Evolutionary conservation across 2,329 filamentous ascomycete species (phyloP).

Genomic region (Rasamsonia emersonii): DNA sequence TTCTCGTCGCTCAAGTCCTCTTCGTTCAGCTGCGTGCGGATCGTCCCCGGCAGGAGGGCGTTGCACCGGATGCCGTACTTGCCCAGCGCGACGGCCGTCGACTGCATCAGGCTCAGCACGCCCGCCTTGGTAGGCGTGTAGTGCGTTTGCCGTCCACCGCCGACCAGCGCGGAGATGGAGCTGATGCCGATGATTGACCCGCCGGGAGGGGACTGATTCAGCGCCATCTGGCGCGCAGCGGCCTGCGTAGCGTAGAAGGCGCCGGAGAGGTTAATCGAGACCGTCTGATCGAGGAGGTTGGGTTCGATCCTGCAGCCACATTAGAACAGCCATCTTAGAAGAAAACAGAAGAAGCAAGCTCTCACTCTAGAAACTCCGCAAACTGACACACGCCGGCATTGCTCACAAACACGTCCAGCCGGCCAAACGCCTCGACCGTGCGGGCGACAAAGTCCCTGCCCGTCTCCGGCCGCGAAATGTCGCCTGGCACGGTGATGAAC

Average conservation of each 20-base stretch:
- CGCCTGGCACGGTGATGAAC: constrained; percentile 63
- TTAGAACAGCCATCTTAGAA: constrained; percentile 1
- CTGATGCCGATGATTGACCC: constrained; percentile 60
- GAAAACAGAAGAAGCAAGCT: constrained; percentile 6
- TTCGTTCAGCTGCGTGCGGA: constrained; percentile 77
- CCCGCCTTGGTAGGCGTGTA: constrained; percentile 88
- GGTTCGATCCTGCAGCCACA: constrained; percentile 48
- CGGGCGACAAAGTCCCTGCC: constrained; percentile 58
- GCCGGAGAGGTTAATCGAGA: constrained; percentile 74
- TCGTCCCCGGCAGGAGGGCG: constrained; percentile 72
- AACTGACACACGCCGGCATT: constrained; percentile 88
- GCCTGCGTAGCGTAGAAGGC: constrained; percentile 86
- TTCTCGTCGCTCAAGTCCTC: constrained; percentile 64
- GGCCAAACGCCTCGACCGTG: constrained; percentile 48
- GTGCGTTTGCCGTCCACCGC: constrained; percentile 69
- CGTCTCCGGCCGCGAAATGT: constrained; percentile 67
- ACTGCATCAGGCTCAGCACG: constrained; percentile 73
- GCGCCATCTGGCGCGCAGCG: constrained; percentile 73
- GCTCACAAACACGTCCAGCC: constrained; percentile 70
- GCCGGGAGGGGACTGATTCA: constrained; percentile 59
- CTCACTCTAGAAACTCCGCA: constrained; percentile 68
- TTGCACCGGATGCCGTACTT: constrained; percentile 72
- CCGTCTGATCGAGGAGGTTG: constrained; percentile 61
- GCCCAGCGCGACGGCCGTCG: constrained; percentile 68
- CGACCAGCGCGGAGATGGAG: constrained; percentile 39